Evolutionary conservation across 169 alveolate species (phyloP).

Genomic region (Plasmodium vinckei): DNA sequence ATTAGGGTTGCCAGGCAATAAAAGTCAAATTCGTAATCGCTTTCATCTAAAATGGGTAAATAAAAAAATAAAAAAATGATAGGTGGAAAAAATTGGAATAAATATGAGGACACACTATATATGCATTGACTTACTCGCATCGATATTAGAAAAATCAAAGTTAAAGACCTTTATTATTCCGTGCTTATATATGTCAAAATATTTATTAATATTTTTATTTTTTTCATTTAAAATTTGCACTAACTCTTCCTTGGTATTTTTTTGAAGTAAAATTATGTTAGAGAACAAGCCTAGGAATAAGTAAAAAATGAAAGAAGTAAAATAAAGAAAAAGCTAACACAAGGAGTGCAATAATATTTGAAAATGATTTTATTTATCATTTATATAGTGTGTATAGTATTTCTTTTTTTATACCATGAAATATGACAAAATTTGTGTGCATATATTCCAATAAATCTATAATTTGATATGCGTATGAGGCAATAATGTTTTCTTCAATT

Average conservation of each 20-base stretch:
- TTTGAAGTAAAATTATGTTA: conserved; percentile 44
- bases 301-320: neutral
- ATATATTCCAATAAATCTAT: conserved; percentile 58
- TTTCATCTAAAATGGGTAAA: conserved; percentile 28
- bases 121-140: conserved; percentile 31
- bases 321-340: neutral
- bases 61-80: neutral
- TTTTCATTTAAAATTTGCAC: conserved; percentile 37
- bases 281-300: conserved; percentile 31
- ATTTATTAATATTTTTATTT: conserved; percentile 54
- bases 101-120: neutral
- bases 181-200: conserved; percentile 64
- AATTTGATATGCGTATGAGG: conserved; percentile 64
- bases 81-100: neutral
- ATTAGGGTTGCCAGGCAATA: conserved; percentile 55
- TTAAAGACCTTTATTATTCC: conserved; percentile 66
- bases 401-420: conserved; percentile 29
- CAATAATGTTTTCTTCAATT: conserved; percentile 56
- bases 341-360: neutral
- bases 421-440: conserved; percentile 64
- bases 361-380: neutral
- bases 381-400: no score
- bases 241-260: conserved; percentile 57
- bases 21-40: conserved; percentile 67
- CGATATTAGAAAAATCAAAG: conserved; percentile 63